Evolutionary conservation across 129 eudicot species (phyloP).

Genomic region (Smallanthus sonchifolius): DNA sequence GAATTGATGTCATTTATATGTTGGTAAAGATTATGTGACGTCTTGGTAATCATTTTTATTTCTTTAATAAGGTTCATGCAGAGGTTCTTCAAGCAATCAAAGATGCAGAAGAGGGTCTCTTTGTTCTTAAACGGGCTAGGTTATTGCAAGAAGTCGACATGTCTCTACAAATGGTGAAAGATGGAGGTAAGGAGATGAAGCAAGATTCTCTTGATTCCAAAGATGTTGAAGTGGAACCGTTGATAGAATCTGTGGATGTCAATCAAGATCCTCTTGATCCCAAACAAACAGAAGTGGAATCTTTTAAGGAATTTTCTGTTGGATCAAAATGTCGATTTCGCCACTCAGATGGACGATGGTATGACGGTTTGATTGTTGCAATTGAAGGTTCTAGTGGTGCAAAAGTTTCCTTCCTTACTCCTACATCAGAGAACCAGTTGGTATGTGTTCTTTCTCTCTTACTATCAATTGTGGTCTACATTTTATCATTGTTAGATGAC

Average conservation of each 20-base stretch:
- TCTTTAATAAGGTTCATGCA: constrained; percentile 45
- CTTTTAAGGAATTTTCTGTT: constrained; percentile 49
- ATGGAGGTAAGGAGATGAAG: constrained; percentile 24
- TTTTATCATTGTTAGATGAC: constrained; percentile 2
- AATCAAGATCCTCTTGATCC: constrained; percentile 46
- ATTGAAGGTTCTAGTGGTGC: constrained; percentile 58
- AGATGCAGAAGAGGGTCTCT: constrained; percentile 92
- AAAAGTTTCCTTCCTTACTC: constrained; percentile 74
- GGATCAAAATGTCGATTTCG: constrained; percentile 98
- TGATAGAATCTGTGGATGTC: constrained; percentile 41
- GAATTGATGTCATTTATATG: neutral
- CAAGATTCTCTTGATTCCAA: constrained; percentile 50
- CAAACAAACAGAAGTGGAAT: constrained; percentile 42
- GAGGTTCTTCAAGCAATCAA: constrained; percentile 87
- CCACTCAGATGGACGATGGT: constrained; percentile 91
- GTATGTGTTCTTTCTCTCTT: constrained; percentile 39
- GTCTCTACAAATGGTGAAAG: constrained; percentile 31
- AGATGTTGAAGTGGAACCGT: constrained; percentile 46
- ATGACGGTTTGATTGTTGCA: constrained; percentile 64
- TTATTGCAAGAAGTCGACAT: constrained; percentile 69
- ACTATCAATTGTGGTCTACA: neutral
- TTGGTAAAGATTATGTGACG: neutral
- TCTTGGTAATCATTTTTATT: neutral
- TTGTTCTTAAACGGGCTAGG: constrained; percentile 76
- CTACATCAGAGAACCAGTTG: constrained; percentile 83